Conservation (phyloP, 495 filamentous ascomycete genomes). For the Aeminium ludgeri region DNA sequence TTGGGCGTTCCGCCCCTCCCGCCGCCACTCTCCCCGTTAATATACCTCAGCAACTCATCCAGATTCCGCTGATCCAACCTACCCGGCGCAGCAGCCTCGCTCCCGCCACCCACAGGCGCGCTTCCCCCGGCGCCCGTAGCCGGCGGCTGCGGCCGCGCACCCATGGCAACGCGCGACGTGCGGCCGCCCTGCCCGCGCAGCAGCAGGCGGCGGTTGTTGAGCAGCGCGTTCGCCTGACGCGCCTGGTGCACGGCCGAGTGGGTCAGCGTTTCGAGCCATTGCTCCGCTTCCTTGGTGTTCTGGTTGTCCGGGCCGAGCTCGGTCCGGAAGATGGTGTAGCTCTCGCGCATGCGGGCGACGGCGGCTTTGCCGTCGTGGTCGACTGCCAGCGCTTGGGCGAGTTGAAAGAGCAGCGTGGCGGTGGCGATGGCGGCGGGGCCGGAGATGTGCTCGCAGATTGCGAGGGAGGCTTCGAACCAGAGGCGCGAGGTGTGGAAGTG, state of each 20-base stretch:
- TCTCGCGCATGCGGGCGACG: constrained; percentile 82
- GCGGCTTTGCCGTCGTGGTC: constrained; percentile 84
- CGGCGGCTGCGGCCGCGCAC: constrained; percentile 5
- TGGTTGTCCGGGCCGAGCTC: constrained; percentile 74
- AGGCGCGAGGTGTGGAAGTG: constrained; percentile 78
- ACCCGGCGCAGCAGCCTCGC: background rate
- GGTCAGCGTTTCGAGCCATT: constrained; percentile 89
- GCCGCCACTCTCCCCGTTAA: constrained; percentile 50
- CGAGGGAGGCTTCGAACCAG: constrained; percentile 90
- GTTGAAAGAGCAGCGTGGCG: constrained; percentile 92
- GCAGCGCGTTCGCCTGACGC: constrained; percentile 44
- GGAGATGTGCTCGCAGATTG: constrained; percentile 71
- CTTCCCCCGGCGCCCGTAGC: background rate
- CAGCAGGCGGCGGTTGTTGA: constrained; percentile 46
- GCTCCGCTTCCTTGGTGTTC: constrained; percentile 58
- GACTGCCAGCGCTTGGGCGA: constrained; percentile 82
- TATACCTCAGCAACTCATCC: constrained; percentile 74
- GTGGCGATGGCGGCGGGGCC: constrained; percentile 60
- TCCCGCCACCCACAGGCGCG: background rate
- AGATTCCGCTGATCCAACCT: constrained; percentile 57
- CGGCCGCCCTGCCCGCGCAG: constrained; percentile 40
- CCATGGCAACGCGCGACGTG: constrained; percentile 22
- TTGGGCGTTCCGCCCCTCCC: constrained; percentile 52
- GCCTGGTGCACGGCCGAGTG: constrained; percentile 85
- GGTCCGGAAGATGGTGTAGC: constrained; percentile 80